phyloP scores from a whole-genome alignment of 192 early-diverging fungal genomes.

The Radiomyces spectabilis region DNA sequence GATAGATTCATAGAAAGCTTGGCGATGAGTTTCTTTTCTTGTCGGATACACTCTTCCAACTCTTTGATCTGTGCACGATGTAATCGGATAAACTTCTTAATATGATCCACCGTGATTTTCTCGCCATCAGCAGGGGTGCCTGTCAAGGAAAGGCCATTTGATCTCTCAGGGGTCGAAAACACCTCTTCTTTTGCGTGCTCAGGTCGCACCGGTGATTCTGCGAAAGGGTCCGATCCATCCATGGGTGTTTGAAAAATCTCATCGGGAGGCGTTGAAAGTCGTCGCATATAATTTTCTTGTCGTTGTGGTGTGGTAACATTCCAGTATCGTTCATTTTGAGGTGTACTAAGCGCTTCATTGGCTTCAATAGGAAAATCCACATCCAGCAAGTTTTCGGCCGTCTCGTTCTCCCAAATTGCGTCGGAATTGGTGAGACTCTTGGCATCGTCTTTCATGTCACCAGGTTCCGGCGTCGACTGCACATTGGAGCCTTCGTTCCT shows the following conservation, averaged over 20 bases:
- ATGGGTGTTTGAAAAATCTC: not conserved
- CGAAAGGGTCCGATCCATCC: not conserved
- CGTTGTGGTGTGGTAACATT: conserved; percentile 2
- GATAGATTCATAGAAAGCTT: conserved; percentile 9
- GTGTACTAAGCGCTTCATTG: conserved; percentile 6
- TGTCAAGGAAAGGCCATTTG: no score
- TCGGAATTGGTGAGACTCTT: conserved; percentile 20
- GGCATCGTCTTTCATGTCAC: conserved; percentile 10
- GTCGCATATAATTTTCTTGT: conserved; percentile 9
- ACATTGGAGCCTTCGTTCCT: no score
- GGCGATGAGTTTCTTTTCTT: conserved; percentile 14
- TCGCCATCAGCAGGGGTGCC: no score
- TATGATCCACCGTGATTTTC: not conserved
- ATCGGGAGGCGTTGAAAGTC: conserved; percentile 18
- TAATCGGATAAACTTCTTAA: conserved; percentile 8
- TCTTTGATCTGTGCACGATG: conserved; percentile 21
- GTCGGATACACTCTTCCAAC: conserved; percentile 7
- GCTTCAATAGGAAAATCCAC: conserved; percentile 30
- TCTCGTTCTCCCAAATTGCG: conserved; percentile 28
- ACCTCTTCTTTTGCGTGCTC: no score
- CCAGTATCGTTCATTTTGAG: conserved; percentile 3
- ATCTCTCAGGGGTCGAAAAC: no score
- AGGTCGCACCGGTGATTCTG: not conserved
- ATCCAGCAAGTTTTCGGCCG: conserved; percentile 25
- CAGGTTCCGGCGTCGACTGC: no score